phyloP scores from a whole-genome alignment of 2,329 filamentous ascomycete genomes.

The Exophiala calicioides region DNA sequence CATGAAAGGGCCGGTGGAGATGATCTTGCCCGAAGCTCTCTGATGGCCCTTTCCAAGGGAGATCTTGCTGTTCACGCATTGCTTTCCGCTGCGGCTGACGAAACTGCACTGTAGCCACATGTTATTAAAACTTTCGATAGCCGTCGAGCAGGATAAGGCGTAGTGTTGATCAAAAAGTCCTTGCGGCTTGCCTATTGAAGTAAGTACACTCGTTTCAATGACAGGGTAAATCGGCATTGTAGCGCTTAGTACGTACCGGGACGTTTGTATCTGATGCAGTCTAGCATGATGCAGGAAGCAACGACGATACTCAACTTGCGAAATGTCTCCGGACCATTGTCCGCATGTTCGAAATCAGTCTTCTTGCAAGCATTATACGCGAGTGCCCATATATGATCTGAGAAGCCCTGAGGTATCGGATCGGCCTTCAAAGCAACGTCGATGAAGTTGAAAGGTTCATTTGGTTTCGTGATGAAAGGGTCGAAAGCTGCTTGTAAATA shows the following conservation, averaged over 20 bases:
- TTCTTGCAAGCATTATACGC: conserved; percentile 41
- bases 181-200: too few species aligned
- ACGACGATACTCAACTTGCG: conserved; percentile 50
- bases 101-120: too few species aligned
- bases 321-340: conserved; percentile 40
- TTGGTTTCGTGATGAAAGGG: conserved; percentile 50
- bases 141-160: conserved; percentile 43
- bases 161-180: too few species aligned
- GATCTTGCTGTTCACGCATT: too few species aligned
- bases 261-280: conserved; percentile 43
- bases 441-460: conserved; percentile 55
- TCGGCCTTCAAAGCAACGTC: conserved; percentile 47
- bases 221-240: not conserved
- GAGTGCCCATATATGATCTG: conserved; percentile 53
- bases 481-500: conserved; percentile 54
- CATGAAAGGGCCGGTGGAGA: too few species aligned
- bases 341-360: conserved; percentile 19
- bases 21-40: too few species aligned
- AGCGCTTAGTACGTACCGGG: conserved; percentile 26
- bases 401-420: conserved; percentile 52
- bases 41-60: too few species aligned
- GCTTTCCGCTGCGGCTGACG: too few species aligned
- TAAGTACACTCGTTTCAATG: too few species aligned
- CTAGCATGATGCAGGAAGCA: conserved; percentile 54
- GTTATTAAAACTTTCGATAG: too few species aligned